Base-by-base conservation (phyloP, 768 basidiomycete species). In the Dacryopinax spathularia region DNA sequence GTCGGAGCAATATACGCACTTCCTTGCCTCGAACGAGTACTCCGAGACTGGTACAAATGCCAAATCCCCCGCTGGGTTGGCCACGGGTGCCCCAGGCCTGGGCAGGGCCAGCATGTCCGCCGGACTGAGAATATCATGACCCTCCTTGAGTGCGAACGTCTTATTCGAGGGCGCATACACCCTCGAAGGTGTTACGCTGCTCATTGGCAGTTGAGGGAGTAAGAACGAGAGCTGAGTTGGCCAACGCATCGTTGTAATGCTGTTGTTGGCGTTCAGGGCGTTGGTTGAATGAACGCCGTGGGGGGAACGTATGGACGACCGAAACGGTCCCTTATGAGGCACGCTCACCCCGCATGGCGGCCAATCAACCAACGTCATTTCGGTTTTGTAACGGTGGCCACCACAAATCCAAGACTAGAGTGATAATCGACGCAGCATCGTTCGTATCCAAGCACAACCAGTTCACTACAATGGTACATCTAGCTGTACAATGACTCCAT, bases 21-120 rank as follows among this genome's bases (percentile, higher is more conserved):
- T 85, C 71, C 87, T 84, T 63, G 87, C 83, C 60, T 84, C 77
- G 64, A 90, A 80, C 13, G 85, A 85, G 72, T 84, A 88, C 72
- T 84, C 81, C 74, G 80, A 84, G 70, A 83, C 77, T 1, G 85
- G 77, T 20, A 88, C 77, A 64, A 90, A 71, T 25, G 84, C 82
- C 68, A 93, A 73, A 73, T 88, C 84, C 25, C 87, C 89, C 0
- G 75, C 77, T 16, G 77, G 73, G 69, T 89, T 91, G 18, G 88
- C 80, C n/a, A 83, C 75, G 5, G 85, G 87, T 13, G 69, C 70
- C 1, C 84, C 83, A 4, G 90, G 86, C 62, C 90, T 79, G 12
- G 81, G 81, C 39, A 92, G 78, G 70, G 82, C 72, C 60, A 90
- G 79, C 71, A 92, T 75, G 69, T 89, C 81, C 72, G 82, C 79